Conservation (phyloP, 257 asterid genomes). For the Pogostemon cablin region DNA sequence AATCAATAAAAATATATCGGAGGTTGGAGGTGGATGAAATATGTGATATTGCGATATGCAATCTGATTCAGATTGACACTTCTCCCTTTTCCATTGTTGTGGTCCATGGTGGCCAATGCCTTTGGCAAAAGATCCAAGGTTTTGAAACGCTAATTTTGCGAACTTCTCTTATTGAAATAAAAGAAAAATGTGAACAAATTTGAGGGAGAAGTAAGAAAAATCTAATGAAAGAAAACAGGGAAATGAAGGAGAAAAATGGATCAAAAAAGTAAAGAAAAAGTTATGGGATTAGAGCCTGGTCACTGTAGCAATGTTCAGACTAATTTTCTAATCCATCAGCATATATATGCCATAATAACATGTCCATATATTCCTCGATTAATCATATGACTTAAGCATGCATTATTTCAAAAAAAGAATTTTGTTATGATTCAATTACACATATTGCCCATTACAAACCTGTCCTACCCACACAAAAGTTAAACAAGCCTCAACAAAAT, state of each 20-base stretch:
- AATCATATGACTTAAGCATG: constrained; percentile 16
- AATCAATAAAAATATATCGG: too few species aligned
- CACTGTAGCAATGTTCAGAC: constrained; percentile 2
- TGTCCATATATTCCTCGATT: neutral
- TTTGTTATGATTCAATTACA: constrained; percentile 10
- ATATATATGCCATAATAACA: neutral
- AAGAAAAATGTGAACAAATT: neutral
- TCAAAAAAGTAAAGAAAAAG: neutral
- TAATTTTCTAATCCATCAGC: constrained; percentile 5
- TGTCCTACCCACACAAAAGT: neutral
- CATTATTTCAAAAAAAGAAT: neutral
- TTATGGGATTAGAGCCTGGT: neutral
- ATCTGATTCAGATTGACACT: too few species aligned
- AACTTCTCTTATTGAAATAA: too few species aligned
- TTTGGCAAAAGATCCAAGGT: too few species aligned
- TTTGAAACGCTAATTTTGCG: too few species aligned
- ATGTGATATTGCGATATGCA: too few species aligned
- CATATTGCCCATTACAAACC: neutral
- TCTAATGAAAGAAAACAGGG: neutral
- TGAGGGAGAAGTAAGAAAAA: constrained; percentile 13
- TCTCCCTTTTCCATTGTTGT: too few species aligned
- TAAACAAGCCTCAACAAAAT: neutral
- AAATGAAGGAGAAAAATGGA: neutral
- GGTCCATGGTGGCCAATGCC: too few species aligned
- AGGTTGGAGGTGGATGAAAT: too few species aligned